A percentile compares a stretch with the other conserved stretches of the same genome.
Conservation (phyloP, 2,329 filamentous ascomycete genomes). For the Ophiocordyceps sinensis region DNA sequence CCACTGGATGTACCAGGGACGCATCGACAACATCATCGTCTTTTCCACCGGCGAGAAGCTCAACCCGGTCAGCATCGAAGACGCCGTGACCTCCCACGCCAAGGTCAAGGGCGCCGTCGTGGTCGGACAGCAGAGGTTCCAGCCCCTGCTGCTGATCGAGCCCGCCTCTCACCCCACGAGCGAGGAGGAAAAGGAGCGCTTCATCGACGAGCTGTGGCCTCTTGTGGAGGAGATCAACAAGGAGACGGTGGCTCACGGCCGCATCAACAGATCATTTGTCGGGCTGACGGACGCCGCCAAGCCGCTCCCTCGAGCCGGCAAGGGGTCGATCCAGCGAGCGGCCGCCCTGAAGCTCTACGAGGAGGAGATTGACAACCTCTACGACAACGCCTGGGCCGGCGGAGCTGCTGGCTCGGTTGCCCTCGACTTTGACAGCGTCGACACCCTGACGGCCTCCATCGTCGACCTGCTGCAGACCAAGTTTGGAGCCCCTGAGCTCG, state of each 20-base stretch:
- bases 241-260: constrained; percentile 29
- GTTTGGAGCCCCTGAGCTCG: constrained; percentile 7
- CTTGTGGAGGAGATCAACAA: constrained; percentile 26
- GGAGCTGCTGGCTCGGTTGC: background rate
- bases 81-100: constrained; percentile 13
- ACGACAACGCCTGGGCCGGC: constrained; percentile 12
- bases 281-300: constrained; percentile 21
- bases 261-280: constrained; percentile 25
- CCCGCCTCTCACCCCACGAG: constrained; percentile 15
- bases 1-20: constrained; percentile 20
- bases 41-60: constrained; percentile 26
- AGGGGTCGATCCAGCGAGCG: constrained; percentile 29
- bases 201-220: constrained; percentile 30
- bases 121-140: constrained; percentile 29
- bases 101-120: constrained; percentile 16
- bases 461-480: constrained; percentile 5
- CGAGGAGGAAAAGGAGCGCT: constrained; percentile 6
- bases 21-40: constrained; percentile 25
- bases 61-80: constrained; percentile 23
- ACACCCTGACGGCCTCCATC: constrained; percentile 10
- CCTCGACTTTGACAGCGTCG: constrained; percentile 10
- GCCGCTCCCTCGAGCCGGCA: constrained; percentile 28
- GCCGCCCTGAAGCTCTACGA: constrained; percentile 25
- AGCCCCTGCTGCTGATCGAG: constrained; percentile 33
- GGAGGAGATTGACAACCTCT: constrained; percentile 28